Evolutionary conservation across 2,329 filamentous ascomycete species (phyloP).

Genomic region (Ceratocystiopsis sp.): DNA sequence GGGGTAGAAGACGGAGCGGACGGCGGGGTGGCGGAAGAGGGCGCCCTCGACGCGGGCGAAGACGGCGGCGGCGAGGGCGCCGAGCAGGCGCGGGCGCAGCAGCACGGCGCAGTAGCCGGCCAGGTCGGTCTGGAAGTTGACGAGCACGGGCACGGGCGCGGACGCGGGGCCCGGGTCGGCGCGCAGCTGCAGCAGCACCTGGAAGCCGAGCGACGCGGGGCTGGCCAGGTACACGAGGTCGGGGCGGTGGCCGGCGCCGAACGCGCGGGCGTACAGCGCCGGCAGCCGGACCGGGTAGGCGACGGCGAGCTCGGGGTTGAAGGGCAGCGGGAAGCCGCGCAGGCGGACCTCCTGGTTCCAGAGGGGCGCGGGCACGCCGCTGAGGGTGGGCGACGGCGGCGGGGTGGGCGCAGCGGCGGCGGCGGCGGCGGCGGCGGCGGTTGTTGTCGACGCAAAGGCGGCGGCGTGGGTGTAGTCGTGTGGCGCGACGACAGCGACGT

Average conservation of each 20-base stretch:
- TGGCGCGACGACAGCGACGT: constrained; percentile 51
- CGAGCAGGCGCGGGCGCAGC: constrained; percentile 47
- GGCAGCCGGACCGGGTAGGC: constrained; percentile 52
- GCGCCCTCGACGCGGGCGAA: constrained; percentile 48
- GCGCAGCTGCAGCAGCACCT: constrained; percentile 50
- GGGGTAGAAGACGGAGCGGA: constrained; percentile 53
- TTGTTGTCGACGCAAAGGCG: constrained; percentile 20
- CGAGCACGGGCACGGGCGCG: constrained; percentile 41
- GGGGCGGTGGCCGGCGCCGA: constrained; percentile 32
- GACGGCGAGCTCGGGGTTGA: constrained; percentile 54
- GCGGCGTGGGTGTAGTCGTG: constrained; percentile 36
- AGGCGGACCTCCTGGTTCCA: constrained; percentile 36
- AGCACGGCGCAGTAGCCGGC: constrained; percentile 52
- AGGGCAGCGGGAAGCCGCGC: constrained; percentile 48
- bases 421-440: background rate
- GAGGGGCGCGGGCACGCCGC: background rate
- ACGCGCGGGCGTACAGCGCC: constrained; percentile 41
- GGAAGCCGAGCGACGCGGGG: constrained; percentile 52
- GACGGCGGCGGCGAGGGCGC: constrained; percentile 41
- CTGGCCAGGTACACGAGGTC: constrained; percentile 55
- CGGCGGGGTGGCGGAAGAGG: constrained; percentile 42
- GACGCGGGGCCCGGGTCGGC: constrained; percentile 37
- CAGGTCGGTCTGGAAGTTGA: constrained; percentile 58
- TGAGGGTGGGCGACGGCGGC: constrained; percentile 2
- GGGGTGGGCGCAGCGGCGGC: constrained; percentile 16